Evolutionary conservation across 208 protist species (phyloP).

Genomic region (Plasmodiophora brassicae): DNA sequence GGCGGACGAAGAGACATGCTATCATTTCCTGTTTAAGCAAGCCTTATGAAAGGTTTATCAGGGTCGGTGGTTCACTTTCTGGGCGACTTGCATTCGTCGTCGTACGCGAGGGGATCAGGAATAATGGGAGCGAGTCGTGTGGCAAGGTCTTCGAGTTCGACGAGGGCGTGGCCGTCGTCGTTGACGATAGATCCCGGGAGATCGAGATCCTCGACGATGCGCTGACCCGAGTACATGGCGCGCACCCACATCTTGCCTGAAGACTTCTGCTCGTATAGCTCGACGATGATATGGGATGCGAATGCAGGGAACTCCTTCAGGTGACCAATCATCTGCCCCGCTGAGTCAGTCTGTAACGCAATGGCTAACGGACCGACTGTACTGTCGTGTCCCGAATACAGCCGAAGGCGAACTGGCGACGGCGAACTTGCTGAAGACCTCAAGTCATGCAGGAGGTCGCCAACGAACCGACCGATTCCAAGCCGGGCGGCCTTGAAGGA

Average conservation of each 20-base stretch:
- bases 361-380: neutral
- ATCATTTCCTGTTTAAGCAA: no score
- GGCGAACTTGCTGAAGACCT: neutral
- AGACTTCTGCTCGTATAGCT: neutral
- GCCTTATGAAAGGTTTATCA: no score
- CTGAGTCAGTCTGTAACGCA: neutral
- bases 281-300: neutral
- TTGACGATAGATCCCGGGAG: neutral
- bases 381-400: conserved; percentile 21
- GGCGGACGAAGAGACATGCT: no score
- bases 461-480: neutral
- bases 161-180: neutral
- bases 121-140: neutral
- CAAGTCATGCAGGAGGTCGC: neutral
- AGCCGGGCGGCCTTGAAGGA: neutral
- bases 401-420: neutral
- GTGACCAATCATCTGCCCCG: neutral
- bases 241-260: neutral
- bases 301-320: neutral
- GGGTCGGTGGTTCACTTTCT: no score
- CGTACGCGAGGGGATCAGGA: neutral
- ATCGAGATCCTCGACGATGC: neutral
- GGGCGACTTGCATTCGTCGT: neutral
- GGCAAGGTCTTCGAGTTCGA: neutral
- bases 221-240: neutral